Evolutionary conservation across 1,139 yeast species (phyloP).

Genomic region (Magnusiomyces ingens): DNA sequence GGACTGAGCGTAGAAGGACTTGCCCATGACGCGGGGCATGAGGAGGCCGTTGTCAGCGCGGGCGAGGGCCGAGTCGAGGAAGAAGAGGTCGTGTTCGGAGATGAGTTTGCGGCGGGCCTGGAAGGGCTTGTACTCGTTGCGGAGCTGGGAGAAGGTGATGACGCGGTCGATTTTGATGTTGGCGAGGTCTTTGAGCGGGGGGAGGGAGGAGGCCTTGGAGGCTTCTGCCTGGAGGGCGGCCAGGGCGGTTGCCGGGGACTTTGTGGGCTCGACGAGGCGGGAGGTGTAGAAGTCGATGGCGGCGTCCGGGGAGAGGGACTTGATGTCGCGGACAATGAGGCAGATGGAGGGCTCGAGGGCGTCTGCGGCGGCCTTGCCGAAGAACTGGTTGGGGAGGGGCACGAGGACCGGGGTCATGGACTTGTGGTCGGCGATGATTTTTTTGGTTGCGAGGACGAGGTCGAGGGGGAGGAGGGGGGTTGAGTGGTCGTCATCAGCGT

Average conservation of each 20-base stretch:
- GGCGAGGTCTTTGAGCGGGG: conserved; percentile 12
- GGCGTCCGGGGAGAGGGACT: conserved; percentile 19
- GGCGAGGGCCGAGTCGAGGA: conserved; percentile 42
- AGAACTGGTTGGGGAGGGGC: conserved; percentile 45
- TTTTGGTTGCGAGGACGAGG: conserved; percentile 57
- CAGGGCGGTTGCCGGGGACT: conserved; percentile 42
- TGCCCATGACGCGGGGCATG: conserved; percentile 78
- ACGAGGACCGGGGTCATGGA: conserved; percentile 68
- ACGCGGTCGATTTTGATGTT: conserved; percentile 26
- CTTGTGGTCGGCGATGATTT: conserved; percentile 56
- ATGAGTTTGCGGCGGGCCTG: conserved; percentile 38
- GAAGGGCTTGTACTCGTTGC: conserved; percentile 40
- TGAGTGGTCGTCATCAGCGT: conserved; percentile 35
- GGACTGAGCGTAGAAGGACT: conserved; percentile 56
- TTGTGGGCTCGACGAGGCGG: conserved; percentile 11
- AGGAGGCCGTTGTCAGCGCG: conserved; percentile 59
- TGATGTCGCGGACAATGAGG: conserved; percentile 65
- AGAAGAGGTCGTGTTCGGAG: conserved; percentile 51
- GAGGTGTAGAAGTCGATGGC: conserved; percentile 1
- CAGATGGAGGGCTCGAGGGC: conserved; percentile 42
- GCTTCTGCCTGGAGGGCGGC: conserved; percentile 55
- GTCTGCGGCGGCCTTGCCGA: conserved; percentile 38
- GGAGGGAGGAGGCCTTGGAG: conserved; percentile 16
- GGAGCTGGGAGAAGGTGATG: conserved; percentile 38
- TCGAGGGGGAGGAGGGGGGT: conserved; percentile 34